Conservation (phyloP, 768 basidiomycete genomes). For the Leccinum sublutescens region DNA sequence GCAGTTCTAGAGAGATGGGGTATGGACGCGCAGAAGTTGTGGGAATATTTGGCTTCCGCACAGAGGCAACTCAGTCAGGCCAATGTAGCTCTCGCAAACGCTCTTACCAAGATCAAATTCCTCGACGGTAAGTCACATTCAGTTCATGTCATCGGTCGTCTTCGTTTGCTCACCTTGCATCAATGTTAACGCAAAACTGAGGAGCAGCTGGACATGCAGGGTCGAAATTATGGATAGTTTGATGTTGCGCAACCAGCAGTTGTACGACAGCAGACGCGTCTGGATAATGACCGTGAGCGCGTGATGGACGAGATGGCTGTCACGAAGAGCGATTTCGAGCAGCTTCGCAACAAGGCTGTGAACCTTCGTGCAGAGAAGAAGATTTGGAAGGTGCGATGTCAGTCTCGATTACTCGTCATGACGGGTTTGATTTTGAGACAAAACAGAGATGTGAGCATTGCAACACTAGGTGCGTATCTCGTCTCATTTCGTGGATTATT, state of each 20-base stretch:
- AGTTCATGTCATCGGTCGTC: too few relatives aligned
- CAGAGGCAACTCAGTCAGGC: conserved; percentile 69
- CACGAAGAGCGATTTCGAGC: conserved; percentile 62
- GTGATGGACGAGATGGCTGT: conserved; percentile 66
- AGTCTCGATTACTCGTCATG: background rate
- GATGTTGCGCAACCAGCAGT: conserved; percentile 33
- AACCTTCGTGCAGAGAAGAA: conserved; percentile 92
- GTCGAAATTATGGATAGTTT: conserved; percentile 62
- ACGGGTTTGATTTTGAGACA: background rate
- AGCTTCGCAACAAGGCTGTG: conserved; percentile 79
- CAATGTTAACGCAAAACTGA: conserved; percentile 67
- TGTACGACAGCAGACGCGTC: conserved; percentile 69
- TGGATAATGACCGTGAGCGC: conserved; percentile 72
- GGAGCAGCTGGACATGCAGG: conserved; percentile 62
- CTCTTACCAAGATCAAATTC: conserved; percentile 78
- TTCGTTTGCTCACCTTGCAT: background rate
- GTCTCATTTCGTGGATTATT: too few relatives aligned
- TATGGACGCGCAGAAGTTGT: conserved; percentile 64
- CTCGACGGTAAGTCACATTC: conserved; percentile 55
- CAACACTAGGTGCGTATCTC: too few relatives aligned
- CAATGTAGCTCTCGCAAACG: conserved; percentile 71
- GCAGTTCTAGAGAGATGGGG: conserved; percentile 57
- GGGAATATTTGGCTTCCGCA: conserved; percentile 64
- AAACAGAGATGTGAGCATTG: too few relatives aligned
- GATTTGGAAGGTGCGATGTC: conserved; percentile 75